These are phyloP conservation scores for Colletotrichum incanum DNA, from an alignment of 2,329 filamentous ascomycete genomes.

Conservation along the genomic window DNA sequence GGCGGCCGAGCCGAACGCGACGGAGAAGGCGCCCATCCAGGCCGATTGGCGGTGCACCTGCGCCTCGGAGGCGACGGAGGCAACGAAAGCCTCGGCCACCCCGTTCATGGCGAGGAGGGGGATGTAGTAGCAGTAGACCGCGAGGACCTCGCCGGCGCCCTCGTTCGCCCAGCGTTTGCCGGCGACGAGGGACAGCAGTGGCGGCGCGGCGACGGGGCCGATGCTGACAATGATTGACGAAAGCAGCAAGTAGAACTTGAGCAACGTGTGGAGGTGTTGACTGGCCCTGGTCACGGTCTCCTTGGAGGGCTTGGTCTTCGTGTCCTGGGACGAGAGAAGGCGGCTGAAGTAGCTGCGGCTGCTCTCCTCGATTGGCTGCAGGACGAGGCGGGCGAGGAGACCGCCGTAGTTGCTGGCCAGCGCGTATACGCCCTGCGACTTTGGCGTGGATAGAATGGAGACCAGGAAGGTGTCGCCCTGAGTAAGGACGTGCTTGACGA, in stretches of 20 bases:
- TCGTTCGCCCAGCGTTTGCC: slow-evolving; percentile 83
- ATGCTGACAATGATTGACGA: slow-evolving; percentile 78
- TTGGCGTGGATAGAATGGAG: slow-evolving; percentile 80
- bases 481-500: slow-evolving; percentile 93
- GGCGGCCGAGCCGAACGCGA: slow-evolving; percentile 81
- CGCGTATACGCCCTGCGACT: slow-evolving; percentile 91
- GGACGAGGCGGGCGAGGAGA: slow-evolving; percentile 87
- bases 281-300: slow-evolving; percentile 58
- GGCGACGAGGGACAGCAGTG: slow-evolving; percentile 82
- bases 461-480: slow-evolving; percentile 95
- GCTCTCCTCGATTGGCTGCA: slow-evolving; percentile 96
- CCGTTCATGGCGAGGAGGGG: slow-evolving; percentile 94
- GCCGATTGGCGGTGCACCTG: slow-evolving; percentile 84
- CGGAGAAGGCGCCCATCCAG: slow-evolving; percentile 89
- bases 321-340: slow-evolving; percentile 68
- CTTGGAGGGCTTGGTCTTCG: slow-evolving; percentile 41
- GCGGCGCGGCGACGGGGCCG: slow-evolving; percentile 82
- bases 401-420: slow-evolving; percentile 96
- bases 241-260: slow-evolving; percentile 82
- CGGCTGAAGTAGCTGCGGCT: slow-evolving; percentile 91
- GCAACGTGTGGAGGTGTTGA: slow-evolving; percentile 72
- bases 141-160: slow-evolving; percentile 81
- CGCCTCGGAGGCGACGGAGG: slow-evolving; percentile 83
- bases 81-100: slow-evolving; percentile 92
- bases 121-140: slow-evolving; percentile 91